These are phyloP conservation scores for Penicillium waksmanii DNA, from an alignment of 495 filamentous ascomycete species.

Conservation along the genomic window DNA sequence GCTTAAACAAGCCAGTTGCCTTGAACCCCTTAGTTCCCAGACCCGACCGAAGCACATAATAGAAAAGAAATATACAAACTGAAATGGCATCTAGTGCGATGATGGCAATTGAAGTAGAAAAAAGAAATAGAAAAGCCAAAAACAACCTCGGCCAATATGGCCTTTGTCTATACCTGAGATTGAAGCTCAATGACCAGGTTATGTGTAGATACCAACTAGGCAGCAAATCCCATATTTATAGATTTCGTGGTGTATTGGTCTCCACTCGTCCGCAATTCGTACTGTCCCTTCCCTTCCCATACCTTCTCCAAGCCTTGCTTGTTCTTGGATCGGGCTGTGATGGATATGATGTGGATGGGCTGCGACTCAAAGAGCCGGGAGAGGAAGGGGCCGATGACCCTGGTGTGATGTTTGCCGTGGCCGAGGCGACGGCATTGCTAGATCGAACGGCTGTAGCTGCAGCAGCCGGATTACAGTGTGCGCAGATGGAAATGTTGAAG, in stretches of 20 bases:
- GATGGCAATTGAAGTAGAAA: not conserved
- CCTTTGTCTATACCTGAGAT: too few relatives aligned
- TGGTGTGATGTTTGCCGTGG: conserved; percentile 25
- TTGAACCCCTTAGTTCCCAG: not conserved
- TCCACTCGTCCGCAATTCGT: conserved; percentile 30
- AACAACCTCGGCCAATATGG: not conserved
- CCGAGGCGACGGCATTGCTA: conserved; percentile 12
- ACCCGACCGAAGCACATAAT: not conserved
- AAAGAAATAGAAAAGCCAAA: conserved; percentile 4
- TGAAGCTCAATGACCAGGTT: too few relatives aligned
- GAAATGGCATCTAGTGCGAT: conserved; percentile 1
- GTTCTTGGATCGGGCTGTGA: conserved; percentile 23
- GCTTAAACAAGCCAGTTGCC: conserved; percentile 4
- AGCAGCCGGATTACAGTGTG: conserved; percentile 40
- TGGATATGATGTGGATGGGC: conserved; percentile 35
- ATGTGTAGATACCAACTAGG: too few relatives aligned
- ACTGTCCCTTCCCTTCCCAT: conserved; percentile 23
- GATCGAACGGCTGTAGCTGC: conserved; percentile 19
- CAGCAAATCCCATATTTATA: conserved; percentile 8
- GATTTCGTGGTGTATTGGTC: conserved; percentile 27
- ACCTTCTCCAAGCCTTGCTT: conserved; percentile 18
- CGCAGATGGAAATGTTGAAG: conserved; percentile 42
- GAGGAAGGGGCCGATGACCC: conserved; percentile 34
- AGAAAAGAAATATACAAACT: conserved; percentile 5
- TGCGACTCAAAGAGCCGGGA: conserved; percentile 37